Evolutionary conservation across 2,329 filamentous ascomycete genomes (phyloP).

Genomic region (Diaporthe australafricana): DNA sequence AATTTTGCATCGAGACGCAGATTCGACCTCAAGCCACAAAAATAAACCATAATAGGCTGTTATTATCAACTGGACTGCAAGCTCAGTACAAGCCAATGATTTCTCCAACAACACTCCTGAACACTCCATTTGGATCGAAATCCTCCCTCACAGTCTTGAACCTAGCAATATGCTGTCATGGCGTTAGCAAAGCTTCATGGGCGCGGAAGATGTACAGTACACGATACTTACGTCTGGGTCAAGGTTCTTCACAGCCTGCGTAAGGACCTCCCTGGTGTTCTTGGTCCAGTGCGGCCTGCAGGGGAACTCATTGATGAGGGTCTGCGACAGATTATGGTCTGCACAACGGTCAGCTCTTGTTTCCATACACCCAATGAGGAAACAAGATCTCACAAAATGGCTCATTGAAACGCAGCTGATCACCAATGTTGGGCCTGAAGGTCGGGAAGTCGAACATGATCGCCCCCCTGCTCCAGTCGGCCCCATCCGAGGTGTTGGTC

Average conservation of each 20-base stretch:
- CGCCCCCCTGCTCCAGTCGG: slow-evolving; percentile 61
- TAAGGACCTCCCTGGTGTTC: slow-evolving; percentile 61
- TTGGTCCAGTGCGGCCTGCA: slow-evolving; percentile 66
- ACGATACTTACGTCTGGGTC: slow-evolving; percentile 53
- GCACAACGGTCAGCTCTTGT: not conserved
- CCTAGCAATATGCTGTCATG: slow-evolving; percentile 51
- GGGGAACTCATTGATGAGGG: slow-evolving; percentile 61
- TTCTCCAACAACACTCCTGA: slow-evolving; percentile 60
- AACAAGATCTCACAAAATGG: slow-evolving; percentile 55
- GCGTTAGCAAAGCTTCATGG: not conserved
- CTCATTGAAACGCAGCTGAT: slow-evolving; percentile 61
- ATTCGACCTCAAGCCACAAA: not conserved
- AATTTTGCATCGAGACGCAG: no score
- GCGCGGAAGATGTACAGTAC: not conserved
- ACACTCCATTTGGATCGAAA: slow-evolving; percentile 61
- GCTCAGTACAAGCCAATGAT: slow-evolving; percentile 57
- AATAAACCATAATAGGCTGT: not conserved
- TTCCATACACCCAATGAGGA: slow-evolving; percentile 11
- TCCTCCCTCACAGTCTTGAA: slow-evolving; percentile 61
- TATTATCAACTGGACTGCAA: not conserved
- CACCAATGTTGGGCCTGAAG: slow-evolving; percentile 58
- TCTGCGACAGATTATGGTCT: slow-evolving; percentile 58
- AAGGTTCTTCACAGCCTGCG: slow-evolving; percentile 57
- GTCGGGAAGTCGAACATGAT: slow-evolving; percentile 67
- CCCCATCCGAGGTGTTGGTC: slow-evolving; percentile 58